Evolutionary conservation across 2,329 filamentous ascomycete genomes (phyloP).

Genomic region (Fusarium foetens): DNA sequence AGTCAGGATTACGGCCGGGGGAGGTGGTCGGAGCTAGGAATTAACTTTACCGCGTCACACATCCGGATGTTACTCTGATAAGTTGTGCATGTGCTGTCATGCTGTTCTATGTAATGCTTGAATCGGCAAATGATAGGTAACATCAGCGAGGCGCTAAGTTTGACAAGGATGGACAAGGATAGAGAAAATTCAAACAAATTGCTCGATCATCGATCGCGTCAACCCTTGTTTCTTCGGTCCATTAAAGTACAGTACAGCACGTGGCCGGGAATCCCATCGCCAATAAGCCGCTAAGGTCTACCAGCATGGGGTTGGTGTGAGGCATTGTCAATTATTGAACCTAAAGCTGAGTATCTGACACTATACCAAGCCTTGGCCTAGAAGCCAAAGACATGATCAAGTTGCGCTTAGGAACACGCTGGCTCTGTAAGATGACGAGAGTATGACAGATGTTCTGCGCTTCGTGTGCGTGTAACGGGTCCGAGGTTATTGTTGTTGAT

Average conservation of each 20-base stretch:
- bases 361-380: background rate
- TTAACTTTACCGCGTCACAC: slow-evolving; percentile 26
- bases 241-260: slow-evolving; percentile 6
- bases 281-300: background rate
- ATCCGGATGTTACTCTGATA: slow-evolving; percentile 21
- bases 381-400: background rate
- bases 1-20: background rate
- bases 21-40: slow-evolving; percentile 4
- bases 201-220: slow-evolving; percentile 24
- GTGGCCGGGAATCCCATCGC: slow-evolving; percentile 22
- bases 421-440: slow-evolving; percentile 34
- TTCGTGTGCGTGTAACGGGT: slow-evolving; percentile 27
- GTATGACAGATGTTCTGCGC: slow-evolving; percentile 31
- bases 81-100: slow-evolving; percentile 22
- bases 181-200: slow-evolving; percentile 3
- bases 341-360: background rate
- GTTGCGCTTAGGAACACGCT: background rate
- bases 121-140: slow-evolving; percentile 3
- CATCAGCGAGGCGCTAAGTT: slow-evolving; percentile 15
- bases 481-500: slow-evolving; percentile 11
- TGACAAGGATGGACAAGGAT: slow-evolving; percentile 1
- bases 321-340: background rate
- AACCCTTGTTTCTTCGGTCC: slow-evolving; percentile 10
- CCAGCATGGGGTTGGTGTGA: slow-evolving; percentile 4
- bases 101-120: slow-evolving; percentile 19